Evolutionary conservation across 2,329 filamentous ascomycete genomes (phyloP), one percentile per base, ranked within the genome.

Genomic region (Penicillium sp.): DNA sequence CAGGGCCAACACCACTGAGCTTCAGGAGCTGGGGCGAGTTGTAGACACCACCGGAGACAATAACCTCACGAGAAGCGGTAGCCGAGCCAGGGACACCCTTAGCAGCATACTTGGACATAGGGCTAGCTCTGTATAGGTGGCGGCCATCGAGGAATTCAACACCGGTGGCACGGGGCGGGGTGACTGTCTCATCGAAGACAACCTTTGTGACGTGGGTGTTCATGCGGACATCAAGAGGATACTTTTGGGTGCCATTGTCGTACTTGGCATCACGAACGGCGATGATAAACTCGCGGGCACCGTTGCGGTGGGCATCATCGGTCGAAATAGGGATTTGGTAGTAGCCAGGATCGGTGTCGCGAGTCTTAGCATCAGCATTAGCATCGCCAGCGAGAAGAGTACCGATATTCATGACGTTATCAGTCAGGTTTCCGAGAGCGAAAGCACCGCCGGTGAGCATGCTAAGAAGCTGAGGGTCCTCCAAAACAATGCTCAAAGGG

Each of bases 1-100:
- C 64, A 0, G 84, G 84, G 0, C 86, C 86, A 29, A 89, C 79
- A n/a, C 87, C 87, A 48, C 78, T 83, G 1, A 88, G 79, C 72
- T 86, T 84, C 11, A 89, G 81, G 2, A 89, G 71, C 68, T 89
- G 86, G 6, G 85, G 85, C 1, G 81, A 81, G 71, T 88, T 85
- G 70, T 83, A 88, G 1, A 83, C 79, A 16, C 86, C 86, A 6
- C 67, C 79, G 8, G 76, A 70, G 34, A 80, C 55, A 56, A 81
- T 78, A 31, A 80, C 73, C 60, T 81, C 79, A 23, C 69, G 69
- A n/a, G 68, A 73, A 2, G 79, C 78, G 9, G 63, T 67, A 34
- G 73, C 77, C 37, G 68, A 70, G 42, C 78, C 78, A 2, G 73
- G 62, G 6, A 61, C 70, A 36, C 79, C 78, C 8, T 54, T 51